A percentile compares a stretch with the other conserved stretches of the same genome.
These are phyloP conservation scores for Aspergillus biplanus DNA, from an alignment of 495 filamentous ascomycete genomes.

Conservation along the genomic window DNA sequence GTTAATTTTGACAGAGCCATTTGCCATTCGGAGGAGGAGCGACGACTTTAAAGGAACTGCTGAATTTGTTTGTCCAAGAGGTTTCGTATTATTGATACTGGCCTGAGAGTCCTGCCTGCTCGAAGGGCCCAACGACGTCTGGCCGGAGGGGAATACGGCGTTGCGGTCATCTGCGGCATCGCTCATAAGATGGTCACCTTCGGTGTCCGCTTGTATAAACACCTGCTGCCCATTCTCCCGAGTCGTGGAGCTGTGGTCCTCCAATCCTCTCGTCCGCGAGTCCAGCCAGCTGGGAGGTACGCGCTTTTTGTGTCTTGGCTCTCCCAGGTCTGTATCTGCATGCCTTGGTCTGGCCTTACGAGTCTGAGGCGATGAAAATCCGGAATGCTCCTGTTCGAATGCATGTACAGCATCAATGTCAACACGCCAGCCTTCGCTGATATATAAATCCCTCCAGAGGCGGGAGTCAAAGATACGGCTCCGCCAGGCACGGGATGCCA, in stretches of 20 bases:
- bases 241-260: conserved; percentile 11
- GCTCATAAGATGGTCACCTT: conserved; percentile 51
- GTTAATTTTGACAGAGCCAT: conserved; percentile 43
- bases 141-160: conserved; percentile 13
- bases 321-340: conserved; percentile 49
- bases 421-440: conserved; percentile 81
- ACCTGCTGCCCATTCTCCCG: conserved; percentile 18
- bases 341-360: conserved; percentile 49
- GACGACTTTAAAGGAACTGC: conserved; percentile 35
- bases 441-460: conserved; percentile 83
- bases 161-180: conserved; percentile 40
- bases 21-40: conserved; percentile 36
- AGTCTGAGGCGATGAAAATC: conserved; percentile 43
- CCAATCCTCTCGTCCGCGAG: conserved; percentile 27
- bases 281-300: conserved; percentile 48
- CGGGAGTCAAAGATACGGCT: conserved; percentile 78
- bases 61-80: conserved; percentile 13
- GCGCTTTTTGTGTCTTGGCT: conserved; percentile 57
- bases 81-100: conserved; percentile 13
- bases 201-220: conserved; percentile 47
- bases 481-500: conserved; percentile 81
- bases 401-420: conserved; percentile 64
- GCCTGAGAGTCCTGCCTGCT: conserved; percentile 12
- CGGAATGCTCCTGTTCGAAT: conserved; percentile 66
- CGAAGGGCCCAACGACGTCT: conserved; percentile 9